These are phyloP conservation scores for Saprolegnia parasitica DNA, from an alignment of 352 stramenopile species.

Conservation along the genomic window DNA sequence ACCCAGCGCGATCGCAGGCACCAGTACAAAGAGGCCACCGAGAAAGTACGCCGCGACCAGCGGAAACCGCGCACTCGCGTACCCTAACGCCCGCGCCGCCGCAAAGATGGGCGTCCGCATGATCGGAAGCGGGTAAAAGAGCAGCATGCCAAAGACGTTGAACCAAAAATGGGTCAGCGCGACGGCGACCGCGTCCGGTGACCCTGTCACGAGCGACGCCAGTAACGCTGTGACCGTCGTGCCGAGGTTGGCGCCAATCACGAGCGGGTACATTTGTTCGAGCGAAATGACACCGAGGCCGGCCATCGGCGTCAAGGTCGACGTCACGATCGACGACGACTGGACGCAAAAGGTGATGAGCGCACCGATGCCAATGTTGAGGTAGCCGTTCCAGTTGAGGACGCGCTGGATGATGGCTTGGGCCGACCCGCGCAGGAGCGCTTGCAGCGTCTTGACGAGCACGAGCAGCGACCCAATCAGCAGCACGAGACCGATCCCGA, in stretches of 20 bases:
- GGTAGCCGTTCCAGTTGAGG: conserved; percentile 65
- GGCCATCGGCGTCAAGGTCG: conserved; percentile 66
- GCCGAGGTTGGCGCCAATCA: conserved; percentile 79
- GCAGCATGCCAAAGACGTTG: conserved; percentile 69
- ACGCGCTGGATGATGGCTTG: conserved; percentile 64
- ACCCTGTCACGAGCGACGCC: conserved; percentile 55
- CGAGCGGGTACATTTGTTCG: conserved; percentile 71
- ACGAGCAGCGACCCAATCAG: conserved; percentile 30
- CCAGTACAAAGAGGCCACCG: conserved; percentile 44
- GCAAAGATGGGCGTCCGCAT: conserved; percentile 69
- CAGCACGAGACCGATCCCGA: conserved; percentile 29
- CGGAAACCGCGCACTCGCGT: conserved; percentile 56
- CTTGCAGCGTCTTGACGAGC: conserved; percentile 34
- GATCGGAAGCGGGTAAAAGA: conserved; percentile 77
- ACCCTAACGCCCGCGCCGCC: conserved; percentile 62
- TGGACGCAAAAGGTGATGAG: conserved; percentile 73
- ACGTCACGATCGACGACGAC: conserved; percentile 70
- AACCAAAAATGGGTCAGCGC: conserved; percentile 75
- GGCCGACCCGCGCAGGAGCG: conserved; percentile 52
- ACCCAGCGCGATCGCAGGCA: conserved; percentile 42
- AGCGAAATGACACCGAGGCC: conserved; percentile 61
- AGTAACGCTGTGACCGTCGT: conserved; percentile 70
- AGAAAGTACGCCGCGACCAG: conserved; percentile 50
- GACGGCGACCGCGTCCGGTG: conserved; percentile 47
- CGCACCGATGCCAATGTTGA: conserved; percentile 62